Conservation (phyloP, 768 basidiomycete genomes). For the Suillus plorans region DNA sequence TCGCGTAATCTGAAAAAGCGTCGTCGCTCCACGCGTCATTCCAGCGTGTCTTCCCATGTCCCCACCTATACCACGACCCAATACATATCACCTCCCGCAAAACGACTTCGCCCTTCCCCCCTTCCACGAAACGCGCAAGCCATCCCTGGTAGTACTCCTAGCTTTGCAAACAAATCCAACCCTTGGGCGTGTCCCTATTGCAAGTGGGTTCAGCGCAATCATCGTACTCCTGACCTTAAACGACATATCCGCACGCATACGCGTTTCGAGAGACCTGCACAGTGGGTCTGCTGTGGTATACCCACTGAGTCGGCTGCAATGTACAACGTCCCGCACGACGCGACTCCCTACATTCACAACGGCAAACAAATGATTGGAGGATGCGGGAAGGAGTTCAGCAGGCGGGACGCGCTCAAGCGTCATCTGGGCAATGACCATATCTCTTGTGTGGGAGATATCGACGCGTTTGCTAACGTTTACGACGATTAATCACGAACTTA, state of each 20-base stretch:
- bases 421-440: slow-evolving; percentile 39
- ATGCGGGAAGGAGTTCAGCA: slow-evolving; percentile 37
- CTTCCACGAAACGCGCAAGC: slow-evolving; percentile 49
- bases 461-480: slow-evolving; percentile 25
- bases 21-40: slow-evolving; percentile 18
- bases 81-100: slow-evolving; percentile 10
- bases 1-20: slow-evolving; percentile 34
- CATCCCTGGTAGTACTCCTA: slow-evolving; percentile 15
- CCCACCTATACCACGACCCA: slow-evolving; percentile 3
- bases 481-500: slow-evolving; percentile 17
- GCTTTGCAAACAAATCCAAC: slow-evolving; percentile 28
- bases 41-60: background rate
- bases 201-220: slow-evolving; percentile 46
- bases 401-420: slow-evolving; percentile 41
- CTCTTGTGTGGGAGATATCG: slow-evolving; percentile 32
- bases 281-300: slow-evolving; percentile 40
- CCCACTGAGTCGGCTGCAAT: slow-evolving; percentile 23
- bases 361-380: slow-evolving; percentile 35
- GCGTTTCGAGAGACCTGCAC: slow-evolving; percentile 33
- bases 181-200: slow-evolving; percentile 48
- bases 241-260: slow-evolving; percentile 58
- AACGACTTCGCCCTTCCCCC: slow-evolving; percentile 34
- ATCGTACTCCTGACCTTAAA: slow-evolving; percentile 56
- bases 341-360: slow-evolving; percentile 26
- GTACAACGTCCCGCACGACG: slow-evolving; percentile 20